Evolutionary conservation across 805 yeast genomes (phyloP).

Genomic region (Metschnikowia amazonensis): DNA sequence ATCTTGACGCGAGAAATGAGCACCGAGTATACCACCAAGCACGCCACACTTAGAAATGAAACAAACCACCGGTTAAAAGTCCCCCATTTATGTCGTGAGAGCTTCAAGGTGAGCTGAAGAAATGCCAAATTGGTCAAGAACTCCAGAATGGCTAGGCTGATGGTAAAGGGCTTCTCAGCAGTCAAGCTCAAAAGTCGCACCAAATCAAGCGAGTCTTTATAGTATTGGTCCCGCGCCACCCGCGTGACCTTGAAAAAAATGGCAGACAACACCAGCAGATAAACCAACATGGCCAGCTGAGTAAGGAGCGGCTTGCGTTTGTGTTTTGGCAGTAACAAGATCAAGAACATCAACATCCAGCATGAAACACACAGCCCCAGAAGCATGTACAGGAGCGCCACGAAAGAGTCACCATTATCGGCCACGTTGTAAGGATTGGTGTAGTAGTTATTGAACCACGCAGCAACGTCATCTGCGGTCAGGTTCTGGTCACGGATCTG

Average conservation of each 20-base stretch:
- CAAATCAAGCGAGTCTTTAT: constrained; percentile 51
- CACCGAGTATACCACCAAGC: constrained; percentile 15
- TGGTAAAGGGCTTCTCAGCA: constrained; percentile 34
- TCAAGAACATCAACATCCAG: constrained; percentile 66
- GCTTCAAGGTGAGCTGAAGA: constrained; percentile 43
- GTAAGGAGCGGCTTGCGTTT: constrained; percentile 57
- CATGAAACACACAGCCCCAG: constrained; percentile 55
- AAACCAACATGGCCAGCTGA: constrained; percentile 53
- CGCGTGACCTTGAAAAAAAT: constrained; percentile 44
- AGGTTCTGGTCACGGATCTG: constrained; percentile 24
- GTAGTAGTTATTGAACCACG: constrained; percentile 13
- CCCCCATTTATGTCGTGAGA: constrained; percentile 21
- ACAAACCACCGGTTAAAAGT: constrained; percentile 24
- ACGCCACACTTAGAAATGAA: constrained; percentile 11
- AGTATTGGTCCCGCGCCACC: constrained; percentile 49
- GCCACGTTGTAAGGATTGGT: constrained; percentile 25
- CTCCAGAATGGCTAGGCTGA: constrained; percentile 40
- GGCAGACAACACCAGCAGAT: constrained; percentile 52
- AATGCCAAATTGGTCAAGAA: constrained; percentile 51
- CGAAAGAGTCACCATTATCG: constrained; percentile 40
- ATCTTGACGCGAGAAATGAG: constrained; percentile 14
- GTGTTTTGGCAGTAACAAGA: constrained; percentile 46
- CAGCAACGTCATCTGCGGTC: constrained; percentile 9
- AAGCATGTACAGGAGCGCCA: constrained; percentile 48
- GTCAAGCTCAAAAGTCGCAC: constrained; percentile 36